Conservation (phyloP, 352 stramenopile species). For the Phytophthora palmivora region DNA sequence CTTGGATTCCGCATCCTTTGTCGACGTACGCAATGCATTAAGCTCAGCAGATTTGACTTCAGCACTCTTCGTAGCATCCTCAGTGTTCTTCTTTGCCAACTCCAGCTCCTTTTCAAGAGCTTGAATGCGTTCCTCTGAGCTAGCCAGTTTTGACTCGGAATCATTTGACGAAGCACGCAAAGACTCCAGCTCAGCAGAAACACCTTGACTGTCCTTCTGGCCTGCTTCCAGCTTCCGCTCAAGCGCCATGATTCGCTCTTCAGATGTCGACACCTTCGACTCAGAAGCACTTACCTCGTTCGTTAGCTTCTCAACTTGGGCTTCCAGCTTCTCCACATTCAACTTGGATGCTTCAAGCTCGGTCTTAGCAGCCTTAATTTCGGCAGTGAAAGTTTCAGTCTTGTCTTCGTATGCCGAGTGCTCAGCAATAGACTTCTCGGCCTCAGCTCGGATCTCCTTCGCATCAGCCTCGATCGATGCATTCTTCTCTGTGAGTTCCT, state of each 20-base stretch:
- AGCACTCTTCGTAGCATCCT: slow-evolving; percentile 1
- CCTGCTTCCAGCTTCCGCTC: slow-evolving; percentile 26
- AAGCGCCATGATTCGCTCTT: slow-evolving; percentile 28
- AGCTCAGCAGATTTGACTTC: too few relatives aligned
- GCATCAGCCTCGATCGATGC: slow-evolving; percentile 47
- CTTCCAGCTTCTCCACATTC: slow-evolving; percentile 36
- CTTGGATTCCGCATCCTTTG: too few relatives aligned
- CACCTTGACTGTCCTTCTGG: slow-evolving; percentile 4
- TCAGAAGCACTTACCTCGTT: slow-evolving; percentile 20
- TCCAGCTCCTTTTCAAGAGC: slow-evolving; percentile 43
- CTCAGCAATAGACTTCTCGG: slow-evolving; percentile 47
- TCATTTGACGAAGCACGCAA: slow-evolving; percentile 31
- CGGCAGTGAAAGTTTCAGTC: slow-evolving; percentile 27
- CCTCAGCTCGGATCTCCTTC: slow-evolving; percentile 47
- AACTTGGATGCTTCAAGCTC: slow-evolving; percentile 31
- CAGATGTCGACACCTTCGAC: slow-evolving; percentile 16
- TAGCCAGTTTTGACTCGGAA: slow-evolving; percentile 20
- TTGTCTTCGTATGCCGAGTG: slow-evolving; percentile 41
- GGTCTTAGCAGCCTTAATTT: slow-evolving; percentile 37
- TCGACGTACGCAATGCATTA: too few relatives aligned
- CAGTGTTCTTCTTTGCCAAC: slow-evolving; percentile 19
- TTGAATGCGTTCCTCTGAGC: slow-evolving; percentile 25
- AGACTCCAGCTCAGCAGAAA: slow-evolving; percentile 17
- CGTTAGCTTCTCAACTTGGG: slow-evolving; percentile 36
- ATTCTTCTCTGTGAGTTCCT: slow-evolving; percentile 56